phyloP scores from a whole-genome alignment of 139 green algal genomes.

The Pedinophyceae sp. region DNA sequence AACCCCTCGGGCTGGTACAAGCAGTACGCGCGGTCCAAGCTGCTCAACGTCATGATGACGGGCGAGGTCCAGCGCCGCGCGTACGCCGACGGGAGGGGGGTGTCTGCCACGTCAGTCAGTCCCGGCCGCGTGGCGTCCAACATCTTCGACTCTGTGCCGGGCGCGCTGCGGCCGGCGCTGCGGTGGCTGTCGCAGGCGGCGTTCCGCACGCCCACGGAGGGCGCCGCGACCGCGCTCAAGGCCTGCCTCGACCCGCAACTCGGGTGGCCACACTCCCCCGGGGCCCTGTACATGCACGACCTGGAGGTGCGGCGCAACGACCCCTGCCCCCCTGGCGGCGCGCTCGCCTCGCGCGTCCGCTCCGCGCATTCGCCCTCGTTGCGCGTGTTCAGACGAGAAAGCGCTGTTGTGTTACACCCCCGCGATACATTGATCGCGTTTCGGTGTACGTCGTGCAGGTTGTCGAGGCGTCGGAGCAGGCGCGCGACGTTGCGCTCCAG shows the following conservation, averaged over 20 bases:
- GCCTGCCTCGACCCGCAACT: conserved; percentile 8
- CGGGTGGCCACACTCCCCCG: neutral
- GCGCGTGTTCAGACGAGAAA: too few relatives aligned
- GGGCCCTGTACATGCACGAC: conserved; percentile 18
- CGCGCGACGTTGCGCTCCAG: neutral
- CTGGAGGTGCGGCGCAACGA: conserved; percentile 1
- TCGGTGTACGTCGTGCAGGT: too few relatives aligned
- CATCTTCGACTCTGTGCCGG: conserved; percentile 11
- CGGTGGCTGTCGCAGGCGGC: conserved; percentile 12
- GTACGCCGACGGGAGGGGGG: neutral
- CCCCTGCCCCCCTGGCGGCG: neutral
- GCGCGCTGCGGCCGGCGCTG: neutral
- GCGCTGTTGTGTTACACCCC: too few relatives aligned
- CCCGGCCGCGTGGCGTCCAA: conserved; percentile 19
- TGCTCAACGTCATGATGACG: conserved; percentile 40
- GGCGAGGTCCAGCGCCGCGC: conserved; percentile 28
- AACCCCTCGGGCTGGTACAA: conserved; percentile 12
- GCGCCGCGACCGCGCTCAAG: conserved; percentile 14
- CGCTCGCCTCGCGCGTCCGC: neutral
- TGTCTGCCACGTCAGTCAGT: conserved; percentile 13
- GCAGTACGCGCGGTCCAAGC: conserved; percentile 39
- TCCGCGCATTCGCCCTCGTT: too few relatives aligned
- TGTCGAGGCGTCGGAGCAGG: neutral
- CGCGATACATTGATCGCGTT: too few relatives aligned
- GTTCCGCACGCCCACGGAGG: conserved; percentile 7